phyloP scores from a whole-genome alignment of 108 stramenopile species.

The Conticribra guillardii region DNA sequence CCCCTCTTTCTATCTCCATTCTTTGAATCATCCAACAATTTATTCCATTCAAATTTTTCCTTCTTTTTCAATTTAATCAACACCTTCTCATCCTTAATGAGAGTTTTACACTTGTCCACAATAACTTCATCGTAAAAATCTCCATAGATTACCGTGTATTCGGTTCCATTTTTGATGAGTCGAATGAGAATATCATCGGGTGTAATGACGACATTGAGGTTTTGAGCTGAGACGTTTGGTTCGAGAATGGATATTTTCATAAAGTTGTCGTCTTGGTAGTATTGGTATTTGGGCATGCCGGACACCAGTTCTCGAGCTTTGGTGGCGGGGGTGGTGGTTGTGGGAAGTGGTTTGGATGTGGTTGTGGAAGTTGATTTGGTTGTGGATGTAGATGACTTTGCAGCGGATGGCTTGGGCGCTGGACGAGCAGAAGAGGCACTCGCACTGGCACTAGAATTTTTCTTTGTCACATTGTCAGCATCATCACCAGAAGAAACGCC shows the following conservation, averaged over 20 bases:
- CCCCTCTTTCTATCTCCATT: slow-evolving; percentile 38
- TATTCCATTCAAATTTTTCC: slow-evolving; percentile 72
- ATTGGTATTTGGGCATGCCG: slow-evolving; percentile 88
- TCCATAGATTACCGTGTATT: slow-evolving; percentile 83
- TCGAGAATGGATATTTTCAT: slow-evolving; percentile 90
- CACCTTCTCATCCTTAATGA: slow-evolving; percentile 82
- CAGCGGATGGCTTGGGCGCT: neutral
- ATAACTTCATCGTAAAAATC: slow-evolving; percentile 72
- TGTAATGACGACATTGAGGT: slow-evolving; percentile 71
- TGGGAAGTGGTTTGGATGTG: slow-evolving; percentile 23
- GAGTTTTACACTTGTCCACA: slow-evolving; percentile 60
- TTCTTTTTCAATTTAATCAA: slow-evolving; percentile 82
- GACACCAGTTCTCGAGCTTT: slow-evolving; percentile 18
- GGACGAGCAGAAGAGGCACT: neutral
- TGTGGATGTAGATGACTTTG: slow-evolving; percentile 7
- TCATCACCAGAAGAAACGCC: neutral
- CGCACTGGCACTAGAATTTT: neutral
- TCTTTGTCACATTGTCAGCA: neutral
- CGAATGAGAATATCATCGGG: slow-evolving; percentile 63
- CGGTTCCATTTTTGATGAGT: slow-evolving; percentile 52
- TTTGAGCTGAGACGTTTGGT: slow-evolving; percentile 57
- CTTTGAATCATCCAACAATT: slow-evolving; percentile 63
- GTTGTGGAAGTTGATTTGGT: slow-evolving; percentile 11
- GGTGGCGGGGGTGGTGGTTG: slow-evolving; percentile 12
- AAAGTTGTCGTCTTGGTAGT: slow-evolving; percentile 84